Percentiles rank a stretch among this genome's conserved stretches.
Conservation (phyloP, 2,329 filamentous ascomycete species). For the Exophiala calicioides region DNA sequence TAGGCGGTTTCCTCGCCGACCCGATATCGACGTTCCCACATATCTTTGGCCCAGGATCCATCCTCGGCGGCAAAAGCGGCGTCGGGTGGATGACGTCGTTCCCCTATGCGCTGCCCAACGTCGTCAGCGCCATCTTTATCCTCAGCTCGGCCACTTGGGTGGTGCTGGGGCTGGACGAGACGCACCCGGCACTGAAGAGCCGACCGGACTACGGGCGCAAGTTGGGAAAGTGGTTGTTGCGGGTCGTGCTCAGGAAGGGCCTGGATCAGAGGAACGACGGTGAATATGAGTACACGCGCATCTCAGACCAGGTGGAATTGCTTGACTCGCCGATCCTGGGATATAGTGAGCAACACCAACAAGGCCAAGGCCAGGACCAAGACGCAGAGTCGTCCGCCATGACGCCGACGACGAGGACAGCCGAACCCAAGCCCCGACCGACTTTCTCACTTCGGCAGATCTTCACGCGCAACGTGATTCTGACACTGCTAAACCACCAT, state of each 20-base stretch:
- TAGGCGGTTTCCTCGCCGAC: conserved; percentile 69
- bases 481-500: conserved; percentile 63
- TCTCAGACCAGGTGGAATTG: conserved; percentile 32
- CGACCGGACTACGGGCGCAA: conserved; percentile 45
- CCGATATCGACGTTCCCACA: conserved; percentile 62
- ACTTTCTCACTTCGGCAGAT: conserved; percentile 48
- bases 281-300: conserved; percentile 38
- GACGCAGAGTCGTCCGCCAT: conserved; percentile 32
- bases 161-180: conserved; percentile 67
- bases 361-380: conserved; percentile 16
- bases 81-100: conserved; percentile 66
- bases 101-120: conserved; percentile 70
- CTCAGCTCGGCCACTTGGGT: conserved; percentile 56
- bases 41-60: conserved; percentile 62
- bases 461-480: conserved; percentile 57
- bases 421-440: conserved; percentile 3
- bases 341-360: conserved; percentile 33
- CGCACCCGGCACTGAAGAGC: conserved; percentile 42
- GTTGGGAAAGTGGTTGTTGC: conserved; percentile 39
- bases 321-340: conserved; percentile 28
- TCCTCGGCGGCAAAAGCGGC: conserved; percentile 58
- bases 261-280: conserved; percentile 11
- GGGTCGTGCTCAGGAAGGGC: conserved; percentile 31
- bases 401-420: conserved; percentile 17
- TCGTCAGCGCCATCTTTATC: conserved; percentile 65